Conservation (phyloP, 257 asterid species). For the Solanum medicagineum region DNA sequence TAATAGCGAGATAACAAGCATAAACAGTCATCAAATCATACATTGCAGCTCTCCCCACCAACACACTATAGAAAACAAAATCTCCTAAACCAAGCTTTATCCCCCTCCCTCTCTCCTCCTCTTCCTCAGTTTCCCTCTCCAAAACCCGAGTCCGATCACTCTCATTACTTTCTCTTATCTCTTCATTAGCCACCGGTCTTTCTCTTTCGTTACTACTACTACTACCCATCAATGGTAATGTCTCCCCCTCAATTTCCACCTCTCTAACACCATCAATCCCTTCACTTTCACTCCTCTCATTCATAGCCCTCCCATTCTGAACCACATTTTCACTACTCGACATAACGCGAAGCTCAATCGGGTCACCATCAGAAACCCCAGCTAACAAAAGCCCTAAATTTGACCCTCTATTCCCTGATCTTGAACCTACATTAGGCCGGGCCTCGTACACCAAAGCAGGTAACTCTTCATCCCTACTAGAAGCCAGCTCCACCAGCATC, state of each 20-base stretch:
- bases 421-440: slow-evolving; percentile 47
- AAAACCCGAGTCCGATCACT: background rate
- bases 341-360: slow-evolving; percentile 42
- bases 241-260: slow-evolving; percentile 34
- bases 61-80: slow-evolving; percentile 82
- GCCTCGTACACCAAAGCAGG: slow-evolving; percentile 92
- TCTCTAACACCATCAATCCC: slow-evolving; percentile 50
- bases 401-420: slow-evolving; percentile 18
- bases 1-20: slow-evolving; percentile 95
- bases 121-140: slow-evolving; percentile 1
- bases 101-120: slow-evolving; percentile 38
- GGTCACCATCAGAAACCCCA: slow-evolving; percentile 15
- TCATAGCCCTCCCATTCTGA: background rate
- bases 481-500: slow-evolving; percentile 82
- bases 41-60: slow-evolving; percentile 98
- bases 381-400: slow-evolving; percentile 42
- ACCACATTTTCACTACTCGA: slow-evolving; percentile 7
- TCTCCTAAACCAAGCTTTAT: slow-evolving; percentile 94
- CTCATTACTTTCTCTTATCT: slow-evolving; percentile 3
- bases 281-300: slow-evolving; percentile 6
- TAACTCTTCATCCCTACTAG: slow-evolving; percentile 71
- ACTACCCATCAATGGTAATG: slow-evolving; percentile 52
- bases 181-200: slow-evolving; percentile 1
- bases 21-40: slow-evolving; percentile 94
- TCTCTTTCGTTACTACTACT: slow-evolving; percentile 7